Conservation (phyloP, 2,329 filamentous ascomycete genomes). For the Trichoderma sp. region DNA sequence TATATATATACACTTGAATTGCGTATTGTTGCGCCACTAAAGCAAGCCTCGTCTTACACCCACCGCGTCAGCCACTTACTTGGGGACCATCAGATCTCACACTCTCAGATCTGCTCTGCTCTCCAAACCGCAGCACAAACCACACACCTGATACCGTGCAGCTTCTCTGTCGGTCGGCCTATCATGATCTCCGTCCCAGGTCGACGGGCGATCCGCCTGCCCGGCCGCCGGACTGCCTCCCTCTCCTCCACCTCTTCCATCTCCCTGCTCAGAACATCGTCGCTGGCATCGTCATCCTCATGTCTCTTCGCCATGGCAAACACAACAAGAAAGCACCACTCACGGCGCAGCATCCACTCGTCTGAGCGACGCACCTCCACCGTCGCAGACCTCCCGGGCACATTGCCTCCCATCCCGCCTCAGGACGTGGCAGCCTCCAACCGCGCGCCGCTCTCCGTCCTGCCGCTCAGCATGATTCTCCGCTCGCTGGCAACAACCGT, state of each 20-base stretch:
- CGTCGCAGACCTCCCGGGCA: constrained; percentile 40
- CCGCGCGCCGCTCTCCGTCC: constrained; percentile 62
- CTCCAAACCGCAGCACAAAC: neutral
- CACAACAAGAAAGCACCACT: constrained; percentile 1
- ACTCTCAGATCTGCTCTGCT: neutral
- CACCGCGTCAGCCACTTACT: neutral
- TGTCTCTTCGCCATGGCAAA: constrained; percentile 27
- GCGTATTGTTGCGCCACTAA: neutral
- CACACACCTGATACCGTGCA: neutral
- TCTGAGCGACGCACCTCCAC: constrained; percentile 45
- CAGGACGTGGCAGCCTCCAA: constrained; percentile 32
- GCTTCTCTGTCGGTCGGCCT: constrained; percentile 20
- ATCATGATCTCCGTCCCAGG: constrained; percentile 35
- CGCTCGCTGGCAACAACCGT: constrained; percentile 71
- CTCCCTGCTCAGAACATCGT: constrained; percentile 22
- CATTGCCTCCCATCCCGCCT: constrained; percentile 37
- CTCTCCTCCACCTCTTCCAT: constrained; percentile 17
- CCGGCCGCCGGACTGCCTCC: constrained; percentile 29
- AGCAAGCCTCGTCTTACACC: constrained; percentile 21
- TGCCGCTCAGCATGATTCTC: constrained; percentile 68
- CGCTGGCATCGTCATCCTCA: constrained; percentile 25
- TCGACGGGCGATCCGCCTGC: constrained; percentile 33
- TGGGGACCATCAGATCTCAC: neutral
- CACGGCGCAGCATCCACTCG: constrained; percentile 42
- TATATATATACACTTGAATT: neutral